These are phyloP conservation scores for Cerioporus squamosus DNA, from an alignment of 1,284 basidiomycete genomes.

Conservation along the genomic window DNA sequence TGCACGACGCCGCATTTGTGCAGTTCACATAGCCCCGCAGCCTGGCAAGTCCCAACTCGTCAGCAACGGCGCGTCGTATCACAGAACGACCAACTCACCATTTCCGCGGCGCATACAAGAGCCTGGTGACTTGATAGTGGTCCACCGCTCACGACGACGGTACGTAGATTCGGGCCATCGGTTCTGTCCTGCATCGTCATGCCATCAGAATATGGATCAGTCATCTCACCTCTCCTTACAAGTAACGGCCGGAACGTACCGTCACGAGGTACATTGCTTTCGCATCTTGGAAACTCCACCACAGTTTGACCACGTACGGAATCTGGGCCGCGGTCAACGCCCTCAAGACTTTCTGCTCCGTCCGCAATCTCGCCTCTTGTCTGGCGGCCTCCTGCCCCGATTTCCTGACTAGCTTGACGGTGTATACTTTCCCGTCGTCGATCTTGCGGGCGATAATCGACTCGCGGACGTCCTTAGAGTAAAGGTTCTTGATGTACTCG, in stretches of 20 bases:
- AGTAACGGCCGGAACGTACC: constrained; percentile 37
- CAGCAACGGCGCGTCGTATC: not conserved
- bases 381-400: constrained; percentile 47
- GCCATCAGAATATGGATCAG: not conserved
- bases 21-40: constrained; percentile 24
- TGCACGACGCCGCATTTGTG: constrained; percentile 34
- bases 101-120: constrained; percentile 26
- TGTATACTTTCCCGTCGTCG: constrained; percentile 45
- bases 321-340: constrained; percentile 52
- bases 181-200: constrained; percentile 21
- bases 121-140: constrained; percentile 23
- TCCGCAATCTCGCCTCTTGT: constrained; percentile 44
- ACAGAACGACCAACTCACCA: constrained; percentile 18
- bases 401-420: constrained; percentile 68
- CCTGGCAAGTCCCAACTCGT: constrained; percentile 12
- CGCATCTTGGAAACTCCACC: constrained; percentile 69
- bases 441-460: constrained; percentile 22
- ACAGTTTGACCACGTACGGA: constrained; percentile 64
- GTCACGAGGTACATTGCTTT: constrained; percentile 63
- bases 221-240: no score
- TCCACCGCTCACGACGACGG: constrained; percentile 18
- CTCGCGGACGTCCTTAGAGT: constrained; percentile 7
- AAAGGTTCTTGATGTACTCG: constrained; percentile 23
- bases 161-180: constrained; percentile 20
- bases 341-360: constrained; percentile 67